Evolutionary conservation across 805 yeast genomes (phyloP).

Genomic region (Candida vartiovaarae): DNA sequence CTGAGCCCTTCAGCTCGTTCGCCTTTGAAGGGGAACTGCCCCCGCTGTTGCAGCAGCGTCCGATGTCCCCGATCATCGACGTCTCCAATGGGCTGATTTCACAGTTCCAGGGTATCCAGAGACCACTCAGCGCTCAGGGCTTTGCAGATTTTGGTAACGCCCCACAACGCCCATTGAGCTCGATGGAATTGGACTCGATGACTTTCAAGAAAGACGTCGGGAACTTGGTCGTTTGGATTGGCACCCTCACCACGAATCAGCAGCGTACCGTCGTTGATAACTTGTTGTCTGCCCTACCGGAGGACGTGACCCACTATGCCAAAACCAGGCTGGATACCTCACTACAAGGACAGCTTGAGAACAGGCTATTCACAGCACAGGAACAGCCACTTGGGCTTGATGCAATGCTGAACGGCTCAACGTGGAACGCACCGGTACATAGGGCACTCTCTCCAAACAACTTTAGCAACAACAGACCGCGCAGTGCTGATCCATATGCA

Average conservation of each 20-base stretch:
- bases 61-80: conserved; percentile 22
- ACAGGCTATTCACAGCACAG: conserved; percentile 5
- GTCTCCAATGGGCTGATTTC: conserved; percentile 9
- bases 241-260: conserved; percentile 42
- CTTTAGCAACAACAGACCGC: conserved; percentile 27
- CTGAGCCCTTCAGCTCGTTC: conserved; percentile 9
- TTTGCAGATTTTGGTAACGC: conserved; percentile 3
- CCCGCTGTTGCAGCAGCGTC: conserved; percentile 4
- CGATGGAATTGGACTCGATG: conserved; percentile 24
- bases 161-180: conserved; percentile 24
- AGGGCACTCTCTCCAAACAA: conserved; percentile 12
- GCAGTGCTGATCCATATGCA: conserved; percentile 34
- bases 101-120: conserved; percentile 11
- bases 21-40: conserved; percentile 12
- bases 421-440: background rate
- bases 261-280: conserved; percentile 47
- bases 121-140: conserved; percentile 24
- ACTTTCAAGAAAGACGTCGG: conserved; percentile 45
- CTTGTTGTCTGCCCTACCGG: conserved; percentile 41
- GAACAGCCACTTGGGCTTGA: conserved; percentile 33
- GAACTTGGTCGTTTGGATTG: conserved; percentile 44
- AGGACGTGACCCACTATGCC: conserved; percentile 44
- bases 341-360: conserved; percentile 13
- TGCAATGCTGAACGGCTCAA: conserved; percentile 25
- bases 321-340: conserved; percentile 34